Percentiles rank a stretch among this genome's conserved stretches.
phyloP scores from a whole-genome alignment of 2,329 filamentous ascomycete genomes.

The Hypoxylon sp. region DNA sequence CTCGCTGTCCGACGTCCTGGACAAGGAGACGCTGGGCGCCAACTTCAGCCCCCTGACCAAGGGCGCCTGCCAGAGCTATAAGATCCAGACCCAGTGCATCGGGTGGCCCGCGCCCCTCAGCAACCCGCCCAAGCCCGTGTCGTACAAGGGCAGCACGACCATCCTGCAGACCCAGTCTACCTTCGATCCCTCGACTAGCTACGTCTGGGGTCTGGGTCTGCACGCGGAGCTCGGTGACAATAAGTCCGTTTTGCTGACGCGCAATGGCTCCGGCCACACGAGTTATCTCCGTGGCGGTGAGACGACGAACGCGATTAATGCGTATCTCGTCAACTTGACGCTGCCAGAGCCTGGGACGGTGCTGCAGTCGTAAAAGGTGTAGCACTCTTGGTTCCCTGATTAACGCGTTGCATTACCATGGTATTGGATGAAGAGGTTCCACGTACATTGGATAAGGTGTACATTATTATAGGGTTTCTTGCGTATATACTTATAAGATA shows the following conservation, averaged over 20 bases:
- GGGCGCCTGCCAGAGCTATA: slow-evolving; percentile 49
- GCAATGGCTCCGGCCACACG: slow-evolving; percentile 53
- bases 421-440: no score
- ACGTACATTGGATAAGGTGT: no score
- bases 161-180: slow-evolving; percentile 52
- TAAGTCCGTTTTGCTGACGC: slow-evolving; percentile 48
- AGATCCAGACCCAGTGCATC: slow-evolving; percentile 49
- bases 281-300: slow-evolving; percentile 47
- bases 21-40: slow-evolving; percentile 43
- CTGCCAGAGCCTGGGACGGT: slow-evolving; percentile 44
- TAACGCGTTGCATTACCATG: no score
- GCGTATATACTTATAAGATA: no score
- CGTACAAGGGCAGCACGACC: slow-evolving; percentile 40
- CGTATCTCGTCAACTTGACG: slow-evolving; percentile 48
- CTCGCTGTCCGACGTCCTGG: slow-evolving; percentile 39
- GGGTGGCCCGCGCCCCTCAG: slow-evolving; percentile 50
- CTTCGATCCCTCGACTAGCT: slow-evolving; percentile 52
- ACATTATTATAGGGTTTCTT: no score
- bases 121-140: slow-evolving; percentile 47
- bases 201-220: slow-evolving; percentile 49
- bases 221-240: slow-evolving; percentile 44
- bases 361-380: slow-evolving; percentile 16
- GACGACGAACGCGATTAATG: slow-evolving; percentile 44
- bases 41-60: slow-evolving; percentile 48
- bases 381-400: no score